These are phyloP conservation scores for Kondoa subrosea DNA, from an alignment of 768 basidiomycete species.

Conservation along the genomic window DNA sequence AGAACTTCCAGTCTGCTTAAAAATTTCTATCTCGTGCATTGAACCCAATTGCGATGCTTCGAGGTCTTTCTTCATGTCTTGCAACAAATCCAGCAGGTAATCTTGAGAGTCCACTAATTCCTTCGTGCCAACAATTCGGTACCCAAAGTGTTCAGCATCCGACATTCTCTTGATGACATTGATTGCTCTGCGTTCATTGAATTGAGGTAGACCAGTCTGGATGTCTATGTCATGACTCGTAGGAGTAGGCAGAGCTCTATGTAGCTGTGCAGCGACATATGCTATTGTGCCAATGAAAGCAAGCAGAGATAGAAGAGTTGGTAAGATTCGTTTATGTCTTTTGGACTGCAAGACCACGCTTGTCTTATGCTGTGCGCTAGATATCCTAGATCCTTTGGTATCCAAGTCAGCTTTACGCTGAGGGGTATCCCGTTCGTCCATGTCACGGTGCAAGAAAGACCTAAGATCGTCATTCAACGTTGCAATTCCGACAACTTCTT, in stretches of 20 bases:
- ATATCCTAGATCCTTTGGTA: no score
- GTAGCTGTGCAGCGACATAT: slow-evolving; percentile 12
- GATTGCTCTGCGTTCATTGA: slow-evolving; percentile 21
- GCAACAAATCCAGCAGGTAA: slow-evolving; percentile 59
- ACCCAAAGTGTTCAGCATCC: slow-evolving; percentile 56
- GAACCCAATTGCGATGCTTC: slow-evolving; percentile 37
- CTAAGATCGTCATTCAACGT: no score
- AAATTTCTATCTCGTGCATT: slow-evolving; percentile 67
- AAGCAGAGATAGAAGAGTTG: background rate
- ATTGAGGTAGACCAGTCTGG: slow-evolving; percentile 14
- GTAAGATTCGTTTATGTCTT: background rate
- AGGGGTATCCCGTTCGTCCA: no score
- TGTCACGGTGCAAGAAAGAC: no score
- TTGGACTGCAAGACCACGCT: background rate
- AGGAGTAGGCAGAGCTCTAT: slow-evolving; percentile 20
- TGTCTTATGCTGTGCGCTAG: background rate
- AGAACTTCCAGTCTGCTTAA: slow-evolving; percentile 44
- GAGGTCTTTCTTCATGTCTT: slow-evolving; percentile 47
- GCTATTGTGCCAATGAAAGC: background rate
- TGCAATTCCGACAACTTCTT: no score
- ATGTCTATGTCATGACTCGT: background rate
- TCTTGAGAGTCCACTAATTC: slow-evolving; percentile 72
- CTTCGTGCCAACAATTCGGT: slow-evolving; percentile 71
- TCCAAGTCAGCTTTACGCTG: no score
- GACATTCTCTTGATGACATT: slow-evolving; percentile 30